Percentiles rank a stretch among this genome's conserved stretches.
Evolutionary conservation across 805 yeast genomes (phyloP).

Genomic region (Lipomyces spencermartinsiae): DNA sequence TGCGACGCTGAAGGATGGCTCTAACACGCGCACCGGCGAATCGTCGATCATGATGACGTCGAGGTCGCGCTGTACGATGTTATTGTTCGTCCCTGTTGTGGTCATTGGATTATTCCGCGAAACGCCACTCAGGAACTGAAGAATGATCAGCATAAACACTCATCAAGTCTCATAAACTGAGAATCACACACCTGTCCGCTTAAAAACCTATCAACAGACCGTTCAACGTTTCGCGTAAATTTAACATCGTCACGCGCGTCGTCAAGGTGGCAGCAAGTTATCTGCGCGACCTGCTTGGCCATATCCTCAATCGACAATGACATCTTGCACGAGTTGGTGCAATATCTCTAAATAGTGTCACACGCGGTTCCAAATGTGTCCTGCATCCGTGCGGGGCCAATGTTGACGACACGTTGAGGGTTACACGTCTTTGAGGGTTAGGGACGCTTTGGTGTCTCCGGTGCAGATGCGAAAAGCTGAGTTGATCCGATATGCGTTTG

Average conservation of each 20-base stretch:
- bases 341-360: not conserved
- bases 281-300: not conserved
- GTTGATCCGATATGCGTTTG: no score
- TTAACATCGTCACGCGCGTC: conserved; percentile 4
- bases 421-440: no score
- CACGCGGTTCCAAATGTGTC: not conserved
- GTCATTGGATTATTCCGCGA: not conserved
- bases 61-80: not conserved
- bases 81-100: not conserved
- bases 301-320: not conserved
- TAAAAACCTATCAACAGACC: not conserved
- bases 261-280: not conserved
- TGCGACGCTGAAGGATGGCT: not conserved
- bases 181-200: not conserved
- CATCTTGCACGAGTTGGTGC: not conserved
- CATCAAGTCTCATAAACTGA: not conserved
- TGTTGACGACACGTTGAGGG: no score
- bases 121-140: not conserved
- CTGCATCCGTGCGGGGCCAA: no score
- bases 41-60: conserved; percentile 17
- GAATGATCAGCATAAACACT: not conserved
- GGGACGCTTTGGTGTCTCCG: no score
- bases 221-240: not conserved
- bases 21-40: conserved; percentile 12
- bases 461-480: no score